Base-by-base conservation (phyloP, 345 rosid species). In the Cardamine occulta region DNA sequence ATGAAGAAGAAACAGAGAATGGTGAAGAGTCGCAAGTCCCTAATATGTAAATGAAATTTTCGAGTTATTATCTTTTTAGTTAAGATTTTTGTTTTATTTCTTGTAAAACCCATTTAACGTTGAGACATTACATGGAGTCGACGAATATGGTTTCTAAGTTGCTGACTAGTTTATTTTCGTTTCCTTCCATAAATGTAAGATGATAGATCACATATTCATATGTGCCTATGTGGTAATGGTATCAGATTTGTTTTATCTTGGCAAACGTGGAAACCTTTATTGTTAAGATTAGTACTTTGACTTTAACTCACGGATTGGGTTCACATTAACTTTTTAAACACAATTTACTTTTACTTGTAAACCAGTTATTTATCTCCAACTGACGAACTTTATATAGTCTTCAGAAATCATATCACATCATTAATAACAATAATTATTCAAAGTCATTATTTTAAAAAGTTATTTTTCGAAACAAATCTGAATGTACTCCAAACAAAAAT, bases 1-100 rank as follows among this genome's bases (percentile, higher is more conserved):
- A 31, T 2, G 15, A 68, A 61, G 82, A 74, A 29, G 76, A 58
- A 63, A 74, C 79, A 54, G 79, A 70, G 14, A 71, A 68, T 7
- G 67, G 42, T 69, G 68, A 74, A 29, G 26, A 59, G 24, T 63
- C 49, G 2, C 15, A 17, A 47, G 52, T 17, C 11, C 11, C 11
- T 47, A 42, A 18, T 4, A 28, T 56, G 47, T 19, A 34, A 18
- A 59, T 2, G 28, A 58, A 29, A 35, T n/a, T 58, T 4, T 32
- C 13, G 14, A 57, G 8, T 57, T 56, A 19, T n/a, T 14, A 28
- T 55, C 19, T 31, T n/a, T 56, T 7, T 26, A 26, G 37, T 15
- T 6, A 3, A 54, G 10, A 7, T 29, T 31, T 14, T 23, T 54
- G 3, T 53, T 14, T 17, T 6, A 15, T 17, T 48, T 17, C 8